A percentile compares a stretch with the other conserved stretches of the same genome.
These are phyloP conservation scores for Scytalidium lignicola DNA, from an alignment of 2,329 filamentous ascomycete species.

Conservation along the genomic window DNA sequence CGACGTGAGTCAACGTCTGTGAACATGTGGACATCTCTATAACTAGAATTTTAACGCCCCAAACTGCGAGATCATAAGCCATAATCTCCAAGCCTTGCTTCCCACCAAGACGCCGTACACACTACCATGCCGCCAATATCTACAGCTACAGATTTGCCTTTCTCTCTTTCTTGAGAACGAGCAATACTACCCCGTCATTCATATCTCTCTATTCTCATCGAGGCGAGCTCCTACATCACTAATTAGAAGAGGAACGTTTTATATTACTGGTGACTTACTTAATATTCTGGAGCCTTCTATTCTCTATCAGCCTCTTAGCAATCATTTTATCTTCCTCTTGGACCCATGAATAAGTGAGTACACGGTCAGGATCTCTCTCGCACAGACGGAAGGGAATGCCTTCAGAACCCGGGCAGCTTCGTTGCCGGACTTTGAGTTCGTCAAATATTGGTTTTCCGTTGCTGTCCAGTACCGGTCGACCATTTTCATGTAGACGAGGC, in stretches of 20 bases:
- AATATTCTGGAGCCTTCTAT: slow-evolving; percentile 1
- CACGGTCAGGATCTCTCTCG: slow-evolving; percentile 7
- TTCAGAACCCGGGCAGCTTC: slow-evolving; percentile 5
- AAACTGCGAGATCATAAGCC: not conserved
- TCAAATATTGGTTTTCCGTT: slow-evolving; percentile 6
- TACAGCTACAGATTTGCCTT: not conserved
- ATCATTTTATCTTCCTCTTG: slow-evolving; percentile 2
- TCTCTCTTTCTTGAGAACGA: not conserved
- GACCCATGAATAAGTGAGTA: slow-evolving; percentile 8
- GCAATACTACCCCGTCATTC: not conserved
- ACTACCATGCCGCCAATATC: not conserved
- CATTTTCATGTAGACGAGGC: slow-evolving; percentile 2
- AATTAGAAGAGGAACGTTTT: slow-evolving; percentile 1
- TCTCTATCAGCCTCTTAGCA: slow-evolving; percentile 6
- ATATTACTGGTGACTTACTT: not conserved
- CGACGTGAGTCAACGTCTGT: not conserved
- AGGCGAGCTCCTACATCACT: slow-evolving; percentile 1
- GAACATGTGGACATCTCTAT: not conserved
- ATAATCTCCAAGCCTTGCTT: not conserved
- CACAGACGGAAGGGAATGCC: slow-evolving; percentile 8
- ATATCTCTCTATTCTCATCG: not conserved
- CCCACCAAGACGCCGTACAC: not conserved
- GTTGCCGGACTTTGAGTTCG: slow-evolving; percentile 8
- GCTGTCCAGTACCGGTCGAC: not conserved
- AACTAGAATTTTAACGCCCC: not conserved